Percentiles rank a stretch among this genome's conserved stretches.
phyloP scores from a whole-genome alignment of 768 basidiomycete species.

The Lentinula detonsa region DNA sequence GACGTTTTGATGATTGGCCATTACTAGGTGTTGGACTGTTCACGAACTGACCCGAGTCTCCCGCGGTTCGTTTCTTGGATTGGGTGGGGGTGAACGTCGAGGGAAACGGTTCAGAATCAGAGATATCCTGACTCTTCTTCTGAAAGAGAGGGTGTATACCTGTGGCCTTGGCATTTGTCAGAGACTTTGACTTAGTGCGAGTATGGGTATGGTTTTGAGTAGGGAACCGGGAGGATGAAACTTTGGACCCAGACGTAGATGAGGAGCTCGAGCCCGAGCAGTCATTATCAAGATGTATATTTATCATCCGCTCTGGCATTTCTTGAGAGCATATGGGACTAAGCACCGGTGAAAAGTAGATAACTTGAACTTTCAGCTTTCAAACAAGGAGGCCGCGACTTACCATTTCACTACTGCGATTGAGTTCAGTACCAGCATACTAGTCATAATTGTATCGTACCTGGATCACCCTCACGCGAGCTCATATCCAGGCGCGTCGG shows the following conservation, averaged over 20 bases:
- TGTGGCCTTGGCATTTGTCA: constrained; percentile 13
- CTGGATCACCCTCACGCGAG: not conserved
- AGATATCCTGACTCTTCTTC: constrained; percentile 14
- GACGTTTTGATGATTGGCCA: constrained; percentile 10
- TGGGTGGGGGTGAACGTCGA: not conserved
- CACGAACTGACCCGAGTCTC: not conserved
- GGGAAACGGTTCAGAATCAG: constrained; percentile 1
- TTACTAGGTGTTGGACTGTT: not conserved
- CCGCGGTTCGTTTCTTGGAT: constrained; percentile 13
- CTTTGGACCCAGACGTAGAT: constrained; percentile 1
- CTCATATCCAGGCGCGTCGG: not conserved
- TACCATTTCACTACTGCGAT: constrained; percentile 6
- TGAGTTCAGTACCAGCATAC: not conserved
- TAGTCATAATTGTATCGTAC: not conserved
- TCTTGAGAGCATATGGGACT: constrained; percentile 45
- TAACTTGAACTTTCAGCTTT: not conserved
- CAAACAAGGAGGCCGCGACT: not conserved
- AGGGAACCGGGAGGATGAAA: constrained; percentile 7
- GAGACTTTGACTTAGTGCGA: not conserved
- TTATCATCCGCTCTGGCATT: constrained; percentile 38
- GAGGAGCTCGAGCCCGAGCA: constrained; percentile 21
- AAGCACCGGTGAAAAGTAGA: not conserved
- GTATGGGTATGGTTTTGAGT: constrained; percentile 6
- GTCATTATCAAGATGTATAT: constrained; percentile 44
- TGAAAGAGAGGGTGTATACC: constrained; percentile 39